A percentile compares a stretch with the other conserved stretches of the same genome.
Evolutionary conservation across 2,329 filamentous ascomycete genomes (phyloP).

Genomic region (Monosporascus sp.): DNA sequence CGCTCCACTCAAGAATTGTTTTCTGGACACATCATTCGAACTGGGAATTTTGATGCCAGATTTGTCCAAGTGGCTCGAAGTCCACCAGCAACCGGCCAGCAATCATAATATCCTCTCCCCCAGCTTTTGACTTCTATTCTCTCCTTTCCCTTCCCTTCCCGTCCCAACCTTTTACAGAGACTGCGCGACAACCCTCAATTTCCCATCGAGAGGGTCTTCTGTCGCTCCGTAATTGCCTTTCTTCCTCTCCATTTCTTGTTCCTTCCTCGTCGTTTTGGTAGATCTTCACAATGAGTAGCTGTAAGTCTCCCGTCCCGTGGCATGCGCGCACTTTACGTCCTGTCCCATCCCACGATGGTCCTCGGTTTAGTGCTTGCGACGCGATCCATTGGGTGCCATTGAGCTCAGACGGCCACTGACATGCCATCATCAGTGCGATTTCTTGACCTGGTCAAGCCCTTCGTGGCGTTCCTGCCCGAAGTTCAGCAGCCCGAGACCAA

Average conservation of each 20-base stretch:
- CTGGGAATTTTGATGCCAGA: conserved; percentile 26
- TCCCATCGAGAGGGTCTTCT: conserved; percentile 16
- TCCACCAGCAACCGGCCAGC: conserved; percentile 2
- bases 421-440: conserved; percentile 69
- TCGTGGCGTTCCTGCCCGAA: conserved; percentile 98
- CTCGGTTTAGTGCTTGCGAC: conserved; percentile 6
- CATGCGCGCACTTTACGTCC: neutral
- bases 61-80: conserved; percentile 14
- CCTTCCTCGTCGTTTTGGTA: conserved; percentile 11
- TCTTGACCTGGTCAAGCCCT: conserved; percentile 99
- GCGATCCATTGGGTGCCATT: conserved; percentile 15
- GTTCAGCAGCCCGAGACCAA: conserved; percentile 98
- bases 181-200: conserved; percentile 23
- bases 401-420: conserved; percentile 15
- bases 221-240: conserved; percentile 18
- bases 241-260: conserved; percentile 15
- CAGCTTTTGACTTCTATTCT: conserved; percentile 4
- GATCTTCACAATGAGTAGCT: conserved; percentile 28
- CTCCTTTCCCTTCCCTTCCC: conserved; percentile 16
- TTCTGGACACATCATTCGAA: conserved; percentile 29
- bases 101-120: too few relatives aligned
- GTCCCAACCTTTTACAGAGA: conserved; percentile 4
- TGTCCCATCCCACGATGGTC: conserved; percentile 2
- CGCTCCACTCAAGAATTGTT: conserved; percentile 17
- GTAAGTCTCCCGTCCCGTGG: conserved; percentile 22